Evolutionary conservation across 106 monocot species (phyloP).

Genomic region (Alisma plantagoaquatica): DNA sequence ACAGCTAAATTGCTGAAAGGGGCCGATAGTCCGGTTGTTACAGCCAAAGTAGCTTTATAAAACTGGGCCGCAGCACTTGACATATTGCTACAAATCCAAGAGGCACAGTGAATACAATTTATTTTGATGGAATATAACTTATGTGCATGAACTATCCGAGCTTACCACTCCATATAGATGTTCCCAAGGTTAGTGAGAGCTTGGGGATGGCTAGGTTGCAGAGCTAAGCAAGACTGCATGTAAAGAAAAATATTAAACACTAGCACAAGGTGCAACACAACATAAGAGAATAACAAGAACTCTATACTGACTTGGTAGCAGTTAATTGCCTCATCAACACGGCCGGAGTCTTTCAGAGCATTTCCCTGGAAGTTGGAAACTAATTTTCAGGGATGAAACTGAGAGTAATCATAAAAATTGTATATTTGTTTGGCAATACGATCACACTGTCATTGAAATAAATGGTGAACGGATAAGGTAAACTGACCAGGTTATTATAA

Average conservation of each 20-base stretch:
- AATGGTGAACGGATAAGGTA: too few species aligned
- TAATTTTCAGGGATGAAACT: too few species aligned
- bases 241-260: too few species aligned
- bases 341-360: slow-evolving; percentile 88
- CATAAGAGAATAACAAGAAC: too few species aligned
- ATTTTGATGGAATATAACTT: too few species aligned
- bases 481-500: slow-evolving; percentile 84
- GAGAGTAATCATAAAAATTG: too few species aligned
- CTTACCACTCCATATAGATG: slow-evolving; percentile 89
- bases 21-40: slow-evolving; percentile 84
- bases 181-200: slow-evolving; percentile 96
- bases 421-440: too few species aligned
- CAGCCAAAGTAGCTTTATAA: slow-evolving; percentile 76
- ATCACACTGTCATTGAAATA: too few species aligned
- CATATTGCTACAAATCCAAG: slow-evolving; percentile 57
- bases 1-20: slow-evolving; percentile 91
- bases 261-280: too few species aligned
- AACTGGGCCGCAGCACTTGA: slow-evolving; percentile 54
- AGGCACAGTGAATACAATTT: not conserved
- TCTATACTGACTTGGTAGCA: slow-evolving; percentile 26
- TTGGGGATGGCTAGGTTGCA: slow-evolving; percentile 90
- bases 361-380: too few species aligned
- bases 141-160: too few species aligned
- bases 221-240: slow-evolving; percentile 74
- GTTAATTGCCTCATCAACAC: slow-evolving; percentile 77